Percentiles rank a stretch among this genome's conserved stretches.
These are phyloP conservation scores for Scorias spongiosa DNA, from an alignment of 2,329 filamentous ascomycete genomes.

Conservation along the genomic window DNA sequence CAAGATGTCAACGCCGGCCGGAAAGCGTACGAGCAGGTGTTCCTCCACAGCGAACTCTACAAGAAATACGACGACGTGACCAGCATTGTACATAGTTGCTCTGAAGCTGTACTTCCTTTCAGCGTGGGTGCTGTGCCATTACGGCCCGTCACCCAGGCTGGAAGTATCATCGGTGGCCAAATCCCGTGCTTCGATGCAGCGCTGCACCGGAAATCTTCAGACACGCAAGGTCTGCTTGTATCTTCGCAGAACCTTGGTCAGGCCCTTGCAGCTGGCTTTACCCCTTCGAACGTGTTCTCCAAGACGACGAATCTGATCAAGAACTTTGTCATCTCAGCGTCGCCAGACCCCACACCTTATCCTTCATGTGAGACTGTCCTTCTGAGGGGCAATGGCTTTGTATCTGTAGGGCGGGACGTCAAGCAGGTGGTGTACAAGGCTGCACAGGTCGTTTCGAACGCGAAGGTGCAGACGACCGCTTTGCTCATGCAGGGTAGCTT, in stretches of 20 bases:
- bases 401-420: slow-evolving; percentile 23
- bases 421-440: slow-evolving; percentile 27
- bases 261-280: slow-evolving; percentile 19
- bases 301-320: slow-evolving; percentile 17
- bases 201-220: slow-evolving; percentile 16
- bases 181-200: slow-evolving; percentile 21
- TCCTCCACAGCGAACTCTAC: slow-evolving; percentile 34
- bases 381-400: slow-evolving; percentile 33
- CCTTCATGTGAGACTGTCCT: slow-evolving; percentile 25
- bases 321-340: slow-evolving; percentile 14
- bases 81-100: slow-evolving; percentile 31
- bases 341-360: slow-evolving; percentile 5
- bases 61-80: slow-evolving; percentile 25
- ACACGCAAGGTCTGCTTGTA: slow-evolving; percentile 20
- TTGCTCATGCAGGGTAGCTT: slow-evolving; percentile 18
- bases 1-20: slow-evolving; percentile 26
- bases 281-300: slow-evolving; percentile 9
- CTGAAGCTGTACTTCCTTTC: slow-evolving; percentile 29
- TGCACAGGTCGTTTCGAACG: slow-evolving; percentile 31
- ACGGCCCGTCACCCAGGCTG: slow-evolving; percentile 28
- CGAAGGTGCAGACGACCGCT: slow-evolving; percentile 26
- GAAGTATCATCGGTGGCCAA: slow-evolving; percentile 26
- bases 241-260: slow-evolving; percentile 19
- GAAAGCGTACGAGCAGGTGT: slow-evolving; percentile 29
- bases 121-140: slow-evolving; percentile 26